These are phyloP conservation scores for Cladophialophora psammophila DNA, from an alignment of 2,329 filamentous ascomycete genomes.

Conservation along the genomic window DNA sequence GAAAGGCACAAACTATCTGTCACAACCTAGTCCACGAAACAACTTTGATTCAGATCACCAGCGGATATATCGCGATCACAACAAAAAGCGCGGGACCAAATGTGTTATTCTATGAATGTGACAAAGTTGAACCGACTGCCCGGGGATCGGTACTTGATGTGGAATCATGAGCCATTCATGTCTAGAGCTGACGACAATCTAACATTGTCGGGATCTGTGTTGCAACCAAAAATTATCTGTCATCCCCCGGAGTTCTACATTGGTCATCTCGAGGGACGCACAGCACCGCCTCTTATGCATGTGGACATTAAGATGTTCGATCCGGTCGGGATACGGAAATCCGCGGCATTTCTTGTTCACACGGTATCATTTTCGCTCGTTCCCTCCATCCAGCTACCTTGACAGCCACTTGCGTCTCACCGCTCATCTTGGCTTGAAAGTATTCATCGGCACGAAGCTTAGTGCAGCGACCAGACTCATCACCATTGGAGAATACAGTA, in stretches of 20 bases:
- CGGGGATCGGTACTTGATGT: conserved; percentile 17
- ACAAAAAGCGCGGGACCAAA: conserved; percentile 34
- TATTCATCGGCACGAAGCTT: conserved; percentile 9
- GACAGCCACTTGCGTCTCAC: conserved; percentile 7
- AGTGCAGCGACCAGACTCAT: neutral
- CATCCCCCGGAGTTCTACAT: conserved; percentile 9
- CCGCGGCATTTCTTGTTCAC: conserved; percentile 13
- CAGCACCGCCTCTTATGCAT: neutral
- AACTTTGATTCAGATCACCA: conserved; percentile 32
- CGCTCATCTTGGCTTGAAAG: conserved; percentile 21
- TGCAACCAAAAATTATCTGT: conserved; percentile 5
- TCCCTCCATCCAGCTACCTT: conserved; percentile 1
- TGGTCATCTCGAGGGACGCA: neutral
- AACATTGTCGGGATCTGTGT: neutral
- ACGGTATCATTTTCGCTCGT: neutral
- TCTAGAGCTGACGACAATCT: conserved; percentile 19
- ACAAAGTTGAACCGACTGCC: conserved; percentile 2
- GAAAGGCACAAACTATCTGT: conserved; percentile 31
- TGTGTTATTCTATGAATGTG: conserved; percentile 39
- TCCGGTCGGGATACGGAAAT: neutral
- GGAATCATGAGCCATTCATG: conserved; percentile 22
- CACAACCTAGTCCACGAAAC: conserved; percentile 24
- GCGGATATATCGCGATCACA: conserved; percentile 36
- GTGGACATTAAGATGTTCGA: neutral
- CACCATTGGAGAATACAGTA: conserved; percentile 1